phyloP scores from a whole-genome alignment of 1,284 basidiomycete genomes.

The Puccinia polysora region DNA sequence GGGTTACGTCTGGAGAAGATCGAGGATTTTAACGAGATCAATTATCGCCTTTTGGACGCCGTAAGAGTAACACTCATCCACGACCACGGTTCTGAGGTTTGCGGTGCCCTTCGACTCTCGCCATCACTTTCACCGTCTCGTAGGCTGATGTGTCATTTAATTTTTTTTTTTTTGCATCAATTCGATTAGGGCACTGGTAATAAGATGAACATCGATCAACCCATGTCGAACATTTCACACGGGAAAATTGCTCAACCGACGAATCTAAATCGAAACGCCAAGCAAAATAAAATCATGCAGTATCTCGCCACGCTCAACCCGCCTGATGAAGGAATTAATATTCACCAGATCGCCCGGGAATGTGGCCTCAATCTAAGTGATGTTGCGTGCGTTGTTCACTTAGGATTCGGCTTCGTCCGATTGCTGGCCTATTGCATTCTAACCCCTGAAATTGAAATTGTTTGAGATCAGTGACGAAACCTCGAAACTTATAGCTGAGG shows the following conservation, averaged over 20 bases:
- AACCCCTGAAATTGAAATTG: no score
- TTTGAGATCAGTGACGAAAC: no score
- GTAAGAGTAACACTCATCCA: constrained; percentile 57
- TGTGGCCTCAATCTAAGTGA: constrained; percentile 57
- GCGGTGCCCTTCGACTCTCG: constrained; percentile 46
- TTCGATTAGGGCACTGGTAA: background rate
- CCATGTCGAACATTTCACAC: background rate
- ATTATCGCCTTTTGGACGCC: constrained; percentile 68
- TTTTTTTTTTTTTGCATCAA: background rate
- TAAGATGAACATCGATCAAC: constrained; percentile 1
- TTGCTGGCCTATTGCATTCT: no score
- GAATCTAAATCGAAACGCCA: constrained; percentile 60
- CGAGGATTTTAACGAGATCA: constrained; percentile 71
- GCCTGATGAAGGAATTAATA: constrained; percentile 47
- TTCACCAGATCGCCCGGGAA: constrained; percentile 45
- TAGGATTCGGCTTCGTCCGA: no score
- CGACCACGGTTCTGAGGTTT: constrained; percentile 56
- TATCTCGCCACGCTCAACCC: constrained; percentile 36
- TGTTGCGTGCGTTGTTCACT: constrained; percentile 49
- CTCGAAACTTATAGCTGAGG: no score
- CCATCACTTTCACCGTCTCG: constrained; percentile 16
- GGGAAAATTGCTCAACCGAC: constrained; percentile 48
- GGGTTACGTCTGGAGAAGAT: constrained; percentile 67
- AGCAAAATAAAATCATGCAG: constrained; percentile 64
- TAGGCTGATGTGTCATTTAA: constrained; percentile 29